Evolutionary conservation across 2,329 filamentous ascomycete genomes (phyloP).

Genomic region (Chalara sp.): DNA sequence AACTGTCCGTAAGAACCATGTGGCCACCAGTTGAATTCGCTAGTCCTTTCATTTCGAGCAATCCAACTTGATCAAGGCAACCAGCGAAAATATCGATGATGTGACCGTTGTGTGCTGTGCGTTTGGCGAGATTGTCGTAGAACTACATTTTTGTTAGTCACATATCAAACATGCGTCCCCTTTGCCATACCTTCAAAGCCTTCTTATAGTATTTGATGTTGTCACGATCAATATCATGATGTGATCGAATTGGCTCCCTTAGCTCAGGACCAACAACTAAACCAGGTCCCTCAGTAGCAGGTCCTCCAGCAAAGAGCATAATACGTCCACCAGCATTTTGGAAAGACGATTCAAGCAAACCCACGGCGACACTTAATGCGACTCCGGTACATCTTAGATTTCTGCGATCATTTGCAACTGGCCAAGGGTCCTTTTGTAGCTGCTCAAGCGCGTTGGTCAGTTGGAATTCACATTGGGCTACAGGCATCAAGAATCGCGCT

Average conservation of each 20-base stretch:
- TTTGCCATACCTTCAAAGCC: conserved; percentile 69
- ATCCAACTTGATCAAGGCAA: conserved; percentile 92
- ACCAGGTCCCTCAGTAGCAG: conserved; percentile 91
- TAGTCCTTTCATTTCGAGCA: conserved; percentile 96
- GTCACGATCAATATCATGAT: conserved; percentile 97
- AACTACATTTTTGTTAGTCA: conserved; percentile 50
- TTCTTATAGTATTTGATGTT: conserved; percentile 99
- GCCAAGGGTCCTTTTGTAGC: conserved; percentile 95
- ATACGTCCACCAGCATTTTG: conserved; percentile 91
- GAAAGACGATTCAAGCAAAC: conserved; percentile 88
- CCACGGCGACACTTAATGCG: conserved; percentile 90
- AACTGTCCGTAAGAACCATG: conserved; percentile 97
- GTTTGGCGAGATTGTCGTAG: conserved; percentile 89
- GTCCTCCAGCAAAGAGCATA: conserved; percentile 94
- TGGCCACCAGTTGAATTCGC: conserved; percentile 95
- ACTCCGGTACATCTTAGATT: conserved; percentile 90
- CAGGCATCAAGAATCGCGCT: conserved; percentile 84
- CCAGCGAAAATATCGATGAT: conserved; percentile 97
- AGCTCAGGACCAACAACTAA: conserved; percentile 95
- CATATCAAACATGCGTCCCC: background rate
- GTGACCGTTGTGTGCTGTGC: conserved; percentile 92
- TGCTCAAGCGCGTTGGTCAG: conserved; percentile 94
- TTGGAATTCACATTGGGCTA: conserved; percentile 94
- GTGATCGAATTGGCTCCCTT: conserved; percentile 92
- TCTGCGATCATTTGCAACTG: conserved; percentile 87